Base-by-base conservation (phyloP, 768 basidiomycete species). In the Boletus sp. region DNA sequence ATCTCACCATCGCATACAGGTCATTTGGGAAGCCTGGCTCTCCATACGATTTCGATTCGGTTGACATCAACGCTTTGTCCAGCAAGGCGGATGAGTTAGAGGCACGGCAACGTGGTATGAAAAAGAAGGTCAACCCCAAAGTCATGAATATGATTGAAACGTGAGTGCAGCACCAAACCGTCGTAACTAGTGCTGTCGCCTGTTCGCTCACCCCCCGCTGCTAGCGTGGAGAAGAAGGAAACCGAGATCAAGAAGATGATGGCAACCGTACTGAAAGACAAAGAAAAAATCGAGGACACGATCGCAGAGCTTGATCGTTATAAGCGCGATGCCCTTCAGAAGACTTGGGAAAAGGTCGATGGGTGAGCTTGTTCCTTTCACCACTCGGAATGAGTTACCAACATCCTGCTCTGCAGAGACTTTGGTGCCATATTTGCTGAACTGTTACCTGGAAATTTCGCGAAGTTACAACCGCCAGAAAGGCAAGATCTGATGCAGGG, bases 341-440 rank as follows among this genome's bases (percentile, higher is more conserved):
- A 89, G 75, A 98, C 95, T 0, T 99, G 97, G 96, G 85, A 89
- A 66, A 96, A 96, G 69, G 97, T 99, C 64, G 89, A 91, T 68
- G 83, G 80, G 94, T 96, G 67, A 64, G 89, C 4, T 20, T 18
- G 3, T 58, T 36, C 7, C 47, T 35, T 6, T 47, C 24, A 24
- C 30, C 17, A 7, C 35, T 28, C 17, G 32, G 7, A 24, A 15
- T 45, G 39, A n/a, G 24, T 44, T 20, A 39, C 17, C 1, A 15
- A 67, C 8, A 29, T 7, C 28, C 3, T 11, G 2, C 29, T 32
- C 24, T 35, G 9, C 67, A 96, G 94, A 39, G 95, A 98, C 73
- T 99, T 99, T 68, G 97, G 97, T 8, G 85, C 83, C 10, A 98
- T 99, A 70, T 98, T 99, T 68, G 93, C 86, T 1, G 97, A 99